Base-by-base conservation (phyloP, 169 alveolate species). In the Plasmodium reichenowi region DNA sequence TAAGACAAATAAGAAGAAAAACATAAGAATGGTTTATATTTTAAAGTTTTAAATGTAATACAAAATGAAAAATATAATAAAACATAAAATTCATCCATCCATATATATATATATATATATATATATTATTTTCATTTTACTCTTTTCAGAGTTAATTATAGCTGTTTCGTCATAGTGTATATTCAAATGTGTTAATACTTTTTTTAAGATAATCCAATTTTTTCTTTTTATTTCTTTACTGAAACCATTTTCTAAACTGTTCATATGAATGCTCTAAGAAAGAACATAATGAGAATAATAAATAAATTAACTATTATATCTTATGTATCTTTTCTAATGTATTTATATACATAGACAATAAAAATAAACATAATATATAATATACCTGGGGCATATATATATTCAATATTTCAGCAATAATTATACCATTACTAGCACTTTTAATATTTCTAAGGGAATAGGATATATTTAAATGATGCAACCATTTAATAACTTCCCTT, bases 201-300 rank as follows among this genome's bases (percentile, higher is more conserved):
- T 59, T 72, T 86, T 86, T 86, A 86, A 59, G 58, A 86, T 48
- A 56, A 67, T 24, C 92, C 92, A 86, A 24, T 86, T 86, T 70
- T 86, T 86, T 86, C 45, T 86, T 86, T 86, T 86, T 71, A 86
- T 86, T 10, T 86, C 92, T 59, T 86, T 86, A 60, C 92, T 74
- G 72, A 59, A 72, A 24, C 92, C 92, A 72, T 86, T 86, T 60
- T 86, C 92, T 26, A 86, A 52, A 20, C 87, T 71, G 26, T 70
- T 86, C 92, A 86, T 86, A 26, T 71, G 38, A 54, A 86, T 72
- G 54, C 88, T 70, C 92, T 86, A 47, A 59, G 38, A 26, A 54
- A 74, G 52, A 15, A 60, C 0, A 52, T 13, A 54, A 47, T 58
- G 47, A 75, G 48, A 47, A 62, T 32, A 48, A 63, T 6, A 22